Evolutionary conservation across 2,329 filamentous ascomycete genomes (phyloP), one percentile per base, ranked within the genome.

Genomic region (Exophiala sp.): DNA sequence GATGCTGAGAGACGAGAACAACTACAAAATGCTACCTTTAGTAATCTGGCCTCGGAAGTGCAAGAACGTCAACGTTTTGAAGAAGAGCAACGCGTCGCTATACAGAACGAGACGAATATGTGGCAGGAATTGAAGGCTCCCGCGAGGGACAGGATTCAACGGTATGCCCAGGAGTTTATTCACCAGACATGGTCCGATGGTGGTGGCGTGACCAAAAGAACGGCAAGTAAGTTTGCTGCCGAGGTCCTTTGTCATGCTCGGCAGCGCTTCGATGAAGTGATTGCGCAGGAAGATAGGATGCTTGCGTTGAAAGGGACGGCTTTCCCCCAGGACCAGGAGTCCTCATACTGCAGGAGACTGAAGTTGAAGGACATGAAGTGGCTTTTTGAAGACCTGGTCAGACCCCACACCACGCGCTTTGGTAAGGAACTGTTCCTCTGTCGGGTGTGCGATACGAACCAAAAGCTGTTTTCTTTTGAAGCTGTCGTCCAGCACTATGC

Each of bases 291-390:
- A 48, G 76, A 78, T 48, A 72, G 73, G 36, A 72, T 74, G 73
- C 77, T 48, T 76, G 80, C 33, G 72, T 69, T 58, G 59, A 73
- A 51, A 74, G 75, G 52, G 14, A 58, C 51, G 18, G 58, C 47
- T 10, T 54, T 62, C 36, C 71, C 74, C 1, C 72, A 78, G 57
- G 80, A 77, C 0, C 76, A 81, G 5, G 80, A 77, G 62, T 82
- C 78, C 21, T 29, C 52, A 10, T 41, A 45, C 9, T 55, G 34
- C 47, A 78, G 82, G 66, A 85, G 79, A 65, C 74, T 92, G 48
- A 87, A 85, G 1, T 72, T 94, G 61, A 88, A 92, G 66, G 90
- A 91, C 65, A 91, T 94, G 88, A 91, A 88, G 69, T 92, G 86
- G 83, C 75, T 91, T 29, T 91, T 88, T 67, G 88, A 91, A 64